Conservation (phyloP, 495 filamentous ascomycete species). For the Parathielavia hyrcaniae region DNA sequence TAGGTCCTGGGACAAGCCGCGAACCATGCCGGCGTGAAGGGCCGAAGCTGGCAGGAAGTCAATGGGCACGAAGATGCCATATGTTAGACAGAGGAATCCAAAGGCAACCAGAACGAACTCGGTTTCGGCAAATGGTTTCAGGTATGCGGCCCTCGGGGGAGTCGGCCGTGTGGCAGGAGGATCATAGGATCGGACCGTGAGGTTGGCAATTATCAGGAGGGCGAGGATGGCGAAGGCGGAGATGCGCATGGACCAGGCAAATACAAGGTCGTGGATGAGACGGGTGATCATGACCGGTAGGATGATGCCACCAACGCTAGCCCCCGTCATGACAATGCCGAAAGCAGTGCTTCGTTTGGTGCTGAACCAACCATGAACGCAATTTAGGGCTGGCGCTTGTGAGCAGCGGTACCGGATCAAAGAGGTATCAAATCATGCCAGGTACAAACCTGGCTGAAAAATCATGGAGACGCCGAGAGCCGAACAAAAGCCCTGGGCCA, state of each 20-base stretch:
- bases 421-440: not conserved
- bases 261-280: slow-evolving; percentile 53
- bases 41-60: slow-evolving; percentile 58
- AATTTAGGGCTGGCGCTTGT: not conserved
- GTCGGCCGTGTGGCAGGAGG: too few relatives aligned
- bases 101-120: slow-evolving; percentile 20
- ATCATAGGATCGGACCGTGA: too few relatives aligned
- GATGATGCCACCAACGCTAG: slow-evolving; percentile 55
- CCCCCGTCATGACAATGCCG: slow-evolving; percentile 55
- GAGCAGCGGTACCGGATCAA: too few relatives aligned
- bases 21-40: slow-evolving; percentile 44
- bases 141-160: too few relatives aligned
- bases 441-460: not conserved
- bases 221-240: slow-evolving; percentile 56
- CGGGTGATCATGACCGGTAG: slow-evolving; percentile 58
- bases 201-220: too few relatives aligned
- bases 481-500: slow-evolving; percentile 50
- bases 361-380: slow-evolving; percentile 50
- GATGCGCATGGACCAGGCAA: slow-evolving; percentile 60
- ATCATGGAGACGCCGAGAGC: slow-evolving; percentile 44
- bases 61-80: slow-evolving; percentile 57
- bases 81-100: slow-evolving; percentile 44
- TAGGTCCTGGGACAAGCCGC: too few relatives aligned
- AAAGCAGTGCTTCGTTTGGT: slow-evolving; percentile 60
- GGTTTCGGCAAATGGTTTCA: slow-evolving; percentile 37